These are phyloP conservation scores for Lycium barbarum DNA, from an alignment of 257 asterid genomes.

Conservation along the genomic window DNA sequence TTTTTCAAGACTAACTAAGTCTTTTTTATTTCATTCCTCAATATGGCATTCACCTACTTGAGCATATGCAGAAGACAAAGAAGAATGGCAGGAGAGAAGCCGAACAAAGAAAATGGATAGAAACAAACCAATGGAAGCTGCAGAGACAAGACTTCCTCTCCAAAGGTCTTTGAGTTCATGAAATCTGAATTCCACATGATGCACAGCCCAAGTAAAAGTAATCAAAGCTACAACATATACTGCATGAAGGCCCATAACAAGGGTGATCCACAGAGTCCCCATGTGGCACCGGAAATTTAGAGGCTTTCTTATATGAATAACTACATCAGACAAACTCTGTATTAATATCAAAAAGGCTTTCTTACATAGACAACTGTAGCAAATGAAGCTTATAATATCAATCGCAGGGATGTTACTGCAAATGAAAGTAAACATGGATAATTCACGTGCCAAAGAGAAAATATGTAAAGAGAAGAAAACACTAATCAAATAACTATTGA, in stretches of 20 bases:
- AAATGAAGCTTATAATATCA: slow-evolving; percentile 15
- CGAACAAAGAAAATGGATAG: slow-evolving; percentile 18
- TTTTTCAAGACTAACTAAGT: not conserved
- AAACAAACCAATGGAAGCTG: slow-evolving; percentile 67
- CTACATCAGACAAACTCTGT: slow-evolving; percentile 47
- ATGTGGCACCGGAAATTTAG: slow-evolving; percentile 83
- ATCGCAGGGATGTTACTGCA: not conserved
- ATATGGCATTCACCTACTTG: not conserved
- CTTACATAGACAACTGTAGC: slow-evolving; percentile 15
- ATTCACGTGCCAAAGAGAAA: slow-evolving; percentile 9
- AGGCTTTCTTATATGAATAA: slow-evolving; percentile 66
- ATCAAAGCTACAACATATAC: slow-evolving; percentile 72
- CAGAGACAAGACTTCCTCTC: slow-evolving; percentile 76
- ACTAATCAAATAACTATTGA: not conserved
- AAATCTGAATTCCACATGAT: slow-evolving; percentile 81
- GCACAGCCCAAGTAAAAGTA: slow-evolving; percentile 72
- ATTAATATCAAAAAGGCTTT: slow-evolving; percentile 9
- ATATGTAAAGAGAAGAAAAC: not conserved
- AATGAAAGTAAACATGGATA: not conserved
- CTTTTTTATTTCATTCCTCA: slow-evolving; percentile 10
- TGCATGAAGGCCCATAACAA: slow-evolving; percentile 70
- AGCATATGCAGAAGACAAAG: slow-evolving; percentile 17
- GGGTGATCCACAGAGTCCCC: slow-evolving; percentile 67
- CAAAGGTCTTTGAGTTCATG: slow-evolving; percentile 87
- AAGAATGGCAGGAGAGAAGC: not conserved